Evolutionary conservation across 225 moss, liverwort and hornwort species (phyloP).

Genomic region (Physcomitrellopsis africana): DNA sequence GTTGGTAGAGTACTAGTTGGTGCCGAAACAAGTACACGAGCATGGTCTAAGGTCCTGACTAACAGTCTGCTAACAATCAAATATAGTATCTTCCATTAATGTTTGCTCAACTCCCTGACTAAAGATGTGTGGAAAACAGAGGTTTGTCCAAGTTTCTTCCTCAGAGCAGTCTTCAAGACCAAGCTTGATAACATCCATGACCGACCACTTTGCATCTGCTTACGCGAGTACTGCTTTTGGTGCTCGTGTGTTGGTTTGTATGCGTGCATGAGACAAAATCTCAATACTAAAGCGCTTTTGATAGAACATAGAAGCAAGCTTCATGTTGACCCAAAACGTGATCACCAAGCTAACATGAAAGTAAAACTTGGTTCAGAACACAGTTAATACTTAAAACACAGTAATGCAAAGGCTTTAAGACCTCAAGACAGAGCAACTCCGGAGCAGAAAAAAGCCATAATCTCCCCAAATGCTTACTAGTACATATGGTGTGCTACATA

Average conservation of each 20-base stretch:
- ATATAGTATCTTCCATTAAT: constrained; percentile 6
- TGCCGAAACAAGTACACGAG: constrained; percentile 16
- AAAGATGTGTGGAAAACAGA: not conserved
- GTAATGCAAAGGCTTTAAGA: not conserved
- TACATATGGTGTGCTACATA: not conserved
- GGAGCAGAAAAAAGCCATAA: not conserved
- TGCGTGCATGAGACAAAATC: constrained; percentile 17
- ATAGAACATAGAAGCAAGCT: constrained; percentile 27
- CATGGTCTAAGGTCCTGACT: constrained; percentile 23
- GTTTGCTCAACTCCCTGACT: constrained; percentile 24
- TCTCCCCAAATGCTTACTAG: not conserved
- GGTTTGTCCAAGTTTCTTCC: constrained; percentile 24
- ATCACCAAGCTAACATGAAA: not conserved
- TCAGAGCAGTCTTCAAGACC: constrained; percentile 7
- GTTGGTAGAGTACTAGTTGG: constrained; percentile 4
- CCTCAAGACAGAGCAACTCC: not conserved
- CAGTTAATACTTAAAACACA: no score
- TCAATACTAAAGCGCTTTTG: constrained; percentile 14
- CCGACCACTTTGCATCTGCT: constrained; percentile 21
- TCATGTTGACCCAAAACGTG: constrained; percentile 23
- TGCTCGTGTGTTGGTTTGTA: constrained; percentile 13
- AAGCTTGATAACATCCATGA: constrained; percentile 27
- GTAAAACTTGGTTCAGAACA: not conserved
- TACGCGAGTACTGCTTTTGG: constrained; percentile 21
- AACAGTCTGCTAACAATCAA: constrained; percentile 21